These are phyloP conservation scores for Cercospora zeae-maydis DNA, from an alignment of 2,329 filamentous ascomycete genomes.

Conservation along the genomic window DNA sequence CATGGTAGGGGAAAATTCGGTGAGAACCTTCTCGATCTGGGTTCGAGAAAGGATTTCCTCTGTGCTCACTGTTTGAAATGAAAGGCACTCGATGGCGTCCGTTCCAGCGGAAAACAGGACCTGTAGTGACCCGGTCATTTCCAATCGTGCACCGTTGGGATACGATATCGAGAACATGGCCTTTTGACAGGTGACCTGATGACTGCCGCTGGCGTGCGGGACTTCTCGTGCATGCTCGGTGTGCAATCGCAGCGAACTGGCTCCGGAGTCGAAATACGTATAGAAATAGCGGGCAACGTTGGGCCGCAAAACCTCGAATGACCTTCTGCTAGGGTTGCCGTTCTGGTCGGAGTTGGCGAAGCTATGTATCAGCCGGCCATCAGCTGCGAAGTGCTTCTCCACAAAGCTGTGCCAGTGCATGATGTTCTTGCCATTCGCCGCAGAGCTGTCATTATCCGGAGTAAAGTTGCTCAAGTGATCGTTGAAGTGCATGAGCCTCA, in stretches of 20 bases:
- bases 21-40: conserved; percentile 48
- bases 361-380: conserved; percentile 64
- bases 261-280: conserved; percentile 81
- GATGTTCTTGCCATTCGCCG: conserved; percentile 62
- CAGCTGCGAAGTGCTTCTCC: conserved; percentile 71
- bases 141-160: conserved; percentile 63
- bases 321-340: conserved; percentile 54
- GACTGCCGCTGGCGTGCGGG: conserved; percentile 59
- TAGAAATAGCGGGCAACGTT: conserved; percentile 85
- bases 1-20: conserved; percentile 50
- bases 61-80: conserved; percentile 72
- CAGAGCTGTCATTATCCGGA: conserved; percentile 11
- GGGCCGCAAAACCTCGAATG: conserved; percentile 79
- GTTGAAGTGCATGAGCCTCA: conserved; percentile 55
- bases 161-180: conserved; percentile 89
- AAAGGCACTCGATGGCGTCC: conserved; percentile 78
- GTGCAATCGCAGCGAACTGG: conserved; percentile 80
- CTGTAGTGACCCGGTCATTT: conserved; percentile 62
- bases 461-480: conserved; percentile 55
- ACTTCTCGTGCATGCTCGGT: conserved; percentile 65
- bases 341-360: conserved; percentile 33
- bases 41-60: conserved; percentile 79
- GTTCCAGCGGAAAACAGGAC: conserved; percentile 70
- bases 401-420: conserved; percentile 79
- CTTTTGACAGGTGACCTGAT: conserved; percentile 71